These are phyloP conservation scores for Pelargonium nanum DNA, from an alignment of 345 rosid genomes.

Conservation along the genomic window DNA sequence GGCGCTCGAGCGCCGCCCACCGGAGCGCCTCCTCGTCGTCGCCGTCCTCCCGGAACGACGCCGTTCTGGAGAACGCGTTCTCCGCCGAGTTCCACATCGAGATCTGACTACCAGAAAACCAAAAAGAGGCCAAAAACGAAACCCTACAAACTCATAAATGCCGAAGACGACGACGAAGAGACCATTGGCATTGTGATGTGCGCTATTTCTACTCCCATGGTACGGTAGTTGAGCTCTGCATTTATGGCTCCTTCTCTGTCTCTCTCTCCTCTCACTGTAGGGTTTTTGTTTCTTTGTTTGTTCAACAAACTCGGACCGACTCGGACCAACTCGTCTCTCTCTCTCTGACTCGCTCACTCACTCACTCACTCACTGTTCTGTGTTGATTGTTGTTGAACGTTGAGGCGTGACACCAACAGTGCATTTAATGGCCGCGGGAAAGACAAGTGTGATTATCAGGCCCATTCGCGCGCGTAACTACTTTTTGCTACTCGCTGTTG, in stretches of 20 bases:
- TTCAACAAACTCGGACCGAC: no score
- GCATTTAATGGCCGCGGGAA: conserved; percentile 50
- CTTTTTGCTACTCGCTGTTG: background rate
- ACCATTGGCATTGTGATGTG: conserved; percentile 1
- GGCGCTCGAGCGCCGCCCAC: conserved; percentile 88
- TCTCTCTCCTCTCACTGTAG: background rate
- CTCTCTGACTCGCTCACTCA: background rate
- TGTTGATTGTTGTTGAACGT: no score
- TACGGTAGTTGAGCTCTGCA: conserved; percentile 46
- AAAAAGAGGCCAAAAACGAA: no score
- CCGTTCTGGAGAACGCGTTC: conserved; percentile 55
- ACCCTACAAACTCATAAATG: background rate
- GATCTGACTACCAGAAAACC: no score
- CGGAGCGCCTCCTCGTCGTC: conserved; percentile 76
- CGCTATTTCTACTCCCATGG: conserved; percentile 10
- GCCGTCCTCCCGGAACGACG: conserved; percentile 47
- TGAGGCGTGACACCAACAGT: no score
- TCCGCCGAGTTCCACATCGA: conserved; percentile 81
- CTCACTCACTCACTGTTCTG: background rate
- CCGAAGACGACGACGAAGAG: background rate
- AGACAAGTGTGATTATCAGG: no score
- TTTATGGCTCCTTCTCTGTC: conserved; percentile 27
- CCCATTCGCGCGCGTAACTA: no score
- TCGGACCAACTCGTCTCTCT: background rate
- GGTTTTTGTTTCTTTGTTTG: background rate